A percentile compares a stretch with the other conserved stretches of the same genome.
phyloP scores from a whole-genome alignment of 352 stramenopile genomes.

The Pythium chondricola region DNA sequence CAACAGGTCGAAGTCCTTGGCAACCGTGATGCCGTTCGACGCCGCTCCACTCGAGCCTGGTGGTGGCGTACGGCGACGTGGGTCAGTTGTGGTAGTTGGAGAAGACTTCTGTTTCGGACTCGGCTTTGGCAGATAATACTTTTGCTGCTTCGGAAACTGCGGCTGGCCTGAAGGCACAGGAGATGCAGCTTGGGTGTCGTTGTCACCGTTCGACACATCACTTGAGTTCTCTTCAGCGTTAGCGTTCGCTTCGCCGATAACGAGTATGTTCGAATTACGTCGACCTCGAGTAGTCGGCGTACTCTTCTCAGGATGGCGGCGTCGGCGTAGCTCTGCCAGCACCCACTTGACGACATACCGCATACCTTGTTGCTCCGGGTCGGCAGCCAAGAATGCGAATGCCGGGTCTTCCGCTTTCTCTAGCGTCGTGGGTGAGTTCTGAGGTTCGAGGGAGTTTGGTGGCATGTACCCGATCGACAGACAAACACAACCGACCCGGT shows the following conservation, averaged over 20 bases:
- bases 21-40: slow-evolving; percentile 61
- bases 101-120: slow-evolving; percentile 35
- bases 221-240: slow-evolving; percentile 62
- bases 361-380: slow-evolving; percentile 75
- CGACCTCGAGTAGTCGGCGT: slow-evolving; percentile 20
- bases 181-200: slow-evolving; percentile 1
- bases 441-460: slow-evolving; percentile 40
- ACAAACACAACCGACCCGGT: slow-evolving; percentile 81
- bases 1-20: slow-evolving; percentile 93
- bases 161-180: background rate
- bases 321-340: slow-evolving; percentile 53
- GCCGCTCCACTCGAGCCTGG: slow-evolving; percentile 13
- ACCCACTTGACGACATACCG: slow-evolving; percentile 81
- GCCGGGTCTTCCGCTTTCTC: slow-evolving; percentile 77
- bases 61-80: slow-evolving; percentile 6
- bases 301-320: slow-evolving; percentile 21
- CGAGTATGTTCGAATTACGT: slow-evolving; percentile 82
- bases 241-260: slow-evolving; percentile 77
- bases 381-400: slow-evolving; percentile 79
- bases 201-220: slow-evolving; percentile 35
- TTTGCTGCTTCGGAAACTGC: slow-evolving; percentile 50
- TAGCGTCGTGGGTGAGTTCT: slow-evolving; percentile 61
- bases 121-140: slow-evolving; percentile 79
- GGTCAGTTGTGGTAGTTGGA: background rate
- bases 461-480: slow-evolving; percentile 81